Conservation (phyloP, 179 eudicot genomes). For the Beta macrorhiza region DNA sequence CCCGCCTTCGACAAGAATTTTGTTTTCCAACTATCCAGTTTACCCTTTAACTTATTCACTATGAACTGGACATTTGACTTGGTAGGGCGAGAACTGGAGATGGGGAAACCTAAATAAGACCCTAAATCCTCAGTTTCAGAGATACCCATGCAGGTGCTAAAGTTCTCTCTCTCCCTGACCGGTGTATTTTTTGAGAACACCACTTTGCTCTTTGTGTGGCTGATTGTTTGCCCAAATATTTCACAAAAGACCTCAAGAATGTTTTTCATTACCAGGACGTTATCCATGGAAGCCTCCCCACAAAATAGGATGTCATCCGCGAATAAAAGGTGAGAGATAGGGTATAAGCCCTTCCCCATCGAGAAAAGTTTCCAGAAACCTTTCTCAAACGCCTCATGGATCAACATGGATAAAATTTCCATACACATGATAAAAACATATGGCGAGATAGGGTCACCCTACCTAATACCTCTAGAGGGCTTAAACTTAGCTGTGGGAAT, state of each 20-base stretch:
- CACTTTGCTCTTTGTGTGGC: no score
- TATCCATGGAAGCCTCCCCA: not conserved
- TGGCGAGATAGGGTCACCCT: not conserved
- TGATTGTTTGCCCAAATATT: not conserved
- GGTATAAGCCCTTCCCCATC: not conserved
- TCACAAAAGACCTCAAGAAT: not conserved
- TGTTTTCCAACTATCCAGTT: no score
- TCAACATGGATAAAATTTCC: not conserved
- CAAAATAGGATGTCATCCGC: not conserved
- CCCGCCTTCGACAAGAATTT: no score
- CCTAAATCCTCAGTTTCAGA: no score
- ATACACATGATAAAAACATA: not conserved
- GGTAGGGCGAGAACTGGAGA: no score
- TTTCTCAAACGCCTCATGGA: not conserved
- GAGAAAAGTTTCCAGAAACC: not conserved
- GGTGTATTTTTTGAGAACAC: no score
- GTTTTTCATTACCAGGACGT: not conserved
- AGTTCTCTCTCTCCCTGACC: no score
- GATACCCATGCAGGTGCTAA: not conserved
- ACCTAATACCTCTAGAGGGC: not conserved
- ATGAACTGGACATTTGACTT: no score
- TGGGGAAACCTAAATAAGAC: no score
- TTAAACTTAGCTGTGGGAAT: not conserved
- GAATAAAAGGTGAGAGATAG: not conserved
- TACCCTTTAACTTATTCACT: no score